Evolutionary conservation across 1,284 basidiomycete genomes (phyloP).

Genomic region (Tetrapyrgos nigripes): DNA sequence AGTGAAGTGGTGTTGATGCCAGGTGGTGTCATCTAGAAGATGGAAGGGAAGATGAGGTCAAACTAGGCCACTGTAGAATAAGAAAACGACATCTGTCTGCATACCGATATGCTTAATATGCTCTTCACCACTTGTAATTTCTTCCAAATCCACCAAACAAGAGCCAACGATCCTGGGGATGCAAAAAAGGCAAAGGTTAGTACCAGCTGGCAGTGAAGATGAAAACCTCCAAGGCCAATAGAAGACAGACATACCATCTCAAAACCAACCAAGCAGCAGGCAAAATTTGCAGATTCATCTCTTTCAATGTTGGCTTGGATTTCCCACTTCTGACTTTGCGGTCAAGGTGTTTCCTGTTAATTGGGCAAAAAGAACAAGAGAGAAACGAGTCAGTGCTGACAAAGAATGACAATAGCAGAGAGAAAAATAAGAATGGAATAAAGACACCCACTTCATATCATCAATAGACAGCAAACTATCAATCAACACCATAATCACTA

Average conservation of each 20-base stretch:
- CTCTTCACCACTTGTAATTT: conserved; percentile 56
- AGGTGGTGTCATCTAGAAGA: conserved; percentile 47
- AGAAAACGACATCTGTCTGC: conserved; percentile 15
- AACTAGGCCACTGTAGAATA: neutral
- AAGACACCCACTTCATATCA: conserved; percentile 51
- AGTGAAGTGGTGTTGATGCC: too few relatives aligned
- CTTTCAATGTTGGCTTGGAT: conserved; percentile 54
- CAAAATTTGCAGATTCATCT: conserved; percentile 50
- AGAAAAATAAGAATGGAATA: neutral
- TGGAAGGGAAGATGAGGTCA: conserved; percentile 4
- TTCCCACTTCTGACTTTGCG: conserved; percentile 52
- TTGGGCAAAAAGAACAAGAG: too few relatives aligned
- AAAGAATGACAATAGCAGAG: too few relatives aligned
- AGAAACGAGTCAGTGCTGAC: too few relatives aligned
- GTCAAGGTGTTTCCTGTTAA: conserved; percentile 50
- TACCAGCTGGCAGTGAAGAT: neutral
- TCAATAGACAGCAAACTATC: conserved; percentile 56
- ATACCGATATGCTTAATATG: conserved; percentile 56
- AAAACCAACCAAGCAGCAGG: conserved; percentile 67
- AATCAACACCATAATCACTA: conserved; percentile 47
- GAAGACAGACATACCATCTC: conserved; percentile 61
- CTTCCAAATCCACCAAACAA: conserved; percentile 69
- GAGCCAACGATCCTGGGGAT: conserved; percentile 74
- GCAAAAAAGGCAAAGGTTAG: neutral
- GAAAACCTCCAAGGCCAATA: neutral